Conservation (phyloP, 2,329 filamentous ascomycete genomes). For the Meredithiella fracta region DNA sequence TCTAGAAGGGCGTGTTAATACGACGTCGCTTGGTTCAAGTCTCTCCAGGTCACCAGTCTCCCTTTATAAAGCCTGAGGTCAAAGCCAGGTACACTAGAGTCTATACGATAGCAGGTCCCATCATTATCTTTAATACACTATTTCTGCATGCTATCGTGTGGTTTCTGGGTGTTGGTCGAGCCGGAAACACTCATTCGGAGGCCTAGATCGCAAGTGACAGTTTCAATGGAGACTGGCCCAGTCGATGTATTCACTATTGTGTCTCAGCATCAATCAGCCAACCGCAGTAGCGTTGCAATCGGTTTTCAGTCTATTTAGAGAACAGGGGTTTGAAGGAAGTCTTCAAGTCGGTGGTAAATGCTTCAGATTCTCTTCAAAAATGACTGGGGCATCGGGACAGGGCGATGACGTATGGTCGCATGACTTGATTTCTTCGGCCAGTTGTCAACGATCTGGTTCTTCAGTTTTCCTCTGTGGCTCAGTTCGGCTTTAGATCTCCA, state of each 20-base stretch:
- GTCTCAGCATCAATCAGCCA: too few relatives aligned
- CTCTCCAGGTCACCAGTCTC: neutral
- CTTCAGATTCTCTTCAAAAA: neutral
- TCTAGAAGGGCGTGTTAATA: slow-evolving; percentile 3
- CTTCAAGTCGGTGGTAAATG: too few relatives aligned
- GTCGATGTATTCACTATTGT: too few relatives aligned
- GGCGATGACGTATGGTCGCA: neutral
- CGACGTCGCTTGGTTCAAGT: neutral
- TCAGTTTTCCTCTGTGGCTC: neutral
- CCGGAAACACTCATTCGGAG: neutral
- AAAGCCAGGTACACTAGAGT: too few relatives aligned
- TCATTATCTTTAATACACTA: slow-evolving; percentile 7
- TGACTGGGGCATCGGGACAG: neutral
- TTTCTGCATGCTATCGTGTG: neutral
- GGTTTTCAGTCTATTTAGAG: too few relatives aligned
- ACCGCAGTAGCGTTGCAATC: too few relatives aligned
- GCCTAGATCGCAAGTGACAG: too few relatives aligned
- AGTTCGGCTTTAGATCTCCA: too few relatives aligned
- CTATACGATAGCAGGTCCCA: neutral
- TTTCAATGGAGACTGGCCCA: too few relatives aligned
- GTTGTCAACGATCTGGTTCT: too few relatives aligned
- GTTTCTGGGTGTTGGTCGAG: neutral
- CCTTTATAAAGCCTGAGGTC: neutral
- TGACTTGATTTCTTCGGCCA: neutral
- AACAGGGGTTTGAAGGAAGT: too few relatives aligned